Evolutionary conservation across 495 filamentous ascomycete species (phyloP), one percentile per base, ranked within the genome.

Genomic region (Lasiosphaeria ovina): DNA sequence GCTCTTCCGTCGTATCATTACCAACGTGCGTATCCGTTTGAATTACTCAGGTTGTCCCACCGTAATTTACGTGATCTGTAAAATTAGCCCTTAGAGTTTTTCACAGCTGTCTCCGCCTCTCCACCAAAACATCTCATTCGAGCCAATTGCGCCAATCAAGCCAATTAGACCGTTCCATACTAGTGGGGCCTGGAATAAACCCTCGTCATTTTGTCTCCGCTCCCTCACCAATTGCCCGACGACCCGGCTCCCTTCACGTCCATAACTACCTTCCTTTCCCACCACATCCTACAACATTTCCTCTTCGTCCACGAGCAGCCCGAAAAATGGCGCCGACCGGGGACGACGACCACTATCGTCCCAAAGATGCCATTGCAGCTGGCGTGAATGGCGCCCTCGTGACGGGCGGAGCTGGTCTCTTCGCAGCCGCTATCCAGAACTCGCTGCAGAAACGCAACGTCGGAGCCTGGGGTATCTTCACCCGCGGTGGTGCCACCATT

Each of bases 351-450:
- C 67, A 67, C 62, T 95, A 92, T 72, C 85, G 89, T 49, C 88
- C 89, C 52, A 83, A 87, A 70, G 93, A 97, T 84, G 87, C 93
- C 61, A 75, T 98, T 61, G 72, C 76, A 54, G 78, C 79, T 44
- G 81, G 87, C 34, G 71, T 90, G 69, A 84, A 83, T 66, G 82
- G 85, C 55, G 86, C 84, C 42, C 60, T 84, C 61, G 70, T 91
- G 59, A 84, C 83, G 55, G 89, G 87, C 70, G 74, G 77, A 49
- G 82, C 83, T 48, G 95, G 94, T 63, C 72, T 88, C 47, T 78
- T 90, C 69, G 68, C 87, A 55, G 87, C 93, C 5, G 89, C 90
- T 35, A 79, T 93, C 54, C 91, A 92, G 77, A 97, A 95, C 75
- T 88, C 92, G 35, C 82, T 97, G 57, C 79, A 84, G 16, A 91